Evolutionary conservation across 139 green algal species (phyloP).

Genomic region (Closterium sp.): DNA sequence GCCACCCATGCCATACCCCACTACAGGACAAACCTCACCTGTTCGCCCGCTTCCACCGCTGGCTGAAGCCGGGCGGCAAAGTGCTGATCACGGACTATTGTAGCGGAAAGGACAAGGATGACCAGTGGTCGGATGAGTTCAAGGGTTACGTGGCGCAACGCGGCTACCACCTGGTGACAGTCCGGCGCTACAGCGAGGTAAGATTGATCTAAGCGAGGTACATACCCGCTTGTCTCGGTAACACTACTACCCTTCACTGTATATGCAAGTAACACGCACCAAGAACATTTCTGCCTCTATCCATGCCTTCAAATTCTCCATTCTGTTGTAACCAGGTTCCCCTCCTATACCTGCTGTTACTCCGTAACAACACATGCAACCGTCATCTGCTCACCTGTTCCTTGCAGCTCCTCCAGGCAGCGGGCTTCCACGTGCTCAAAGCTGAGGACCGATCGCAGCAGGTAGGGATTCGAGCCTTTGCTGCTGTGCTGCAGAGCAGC

Average conservation of each 20-base stretch:
- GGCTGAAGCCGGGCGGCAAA: constrained; percentile 71
- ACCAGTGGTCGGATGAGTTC: constrained; percentile 53
- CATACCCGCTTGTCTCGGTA: too few species aligned
- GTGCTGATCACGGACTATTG: constrained; percentile 86
- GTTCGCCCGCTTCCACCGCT: constrained; percentile 62
- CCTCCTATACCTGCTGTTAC: too few species aligned
- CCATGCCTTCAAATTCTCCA: too few species aligned
- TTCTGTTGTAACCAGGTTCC: too few species aligned
- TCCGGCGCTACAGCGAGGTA: constrained; percentile 27
- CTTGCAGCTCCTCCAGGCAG: constrained; percentile 23
- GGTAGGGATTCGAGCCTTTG: too few species aligned
- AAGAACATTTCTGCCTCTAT: too few species aligned
- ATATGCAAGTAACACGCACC: too few species aligned
- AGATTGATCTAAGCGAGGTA: constrained; percentile 19
- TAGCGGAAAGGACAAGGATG: constrained; percentile 25
- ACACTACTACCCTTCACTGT: too few species aligned
- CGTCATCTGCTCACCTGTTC: too few species aligned
- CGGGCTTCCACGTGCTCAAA: constrained; percentile 18
- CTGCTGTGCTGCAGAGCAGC: too few species aligned
- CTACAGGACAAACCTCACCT: constrained; percentile 70
- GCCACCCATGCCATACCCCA: background rate
- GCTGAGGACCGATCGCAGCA: constrained; percentile 20
- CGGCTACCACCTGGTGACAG: constrained; percentile 66
- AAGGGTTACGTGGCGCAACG: constrained; percentile 67
- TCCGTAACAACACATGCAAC: too few species aligned